Evolutionary conservation across 345 rosid species (phyloP).

Genomic region (Schrenkiella parvula): DNA sequence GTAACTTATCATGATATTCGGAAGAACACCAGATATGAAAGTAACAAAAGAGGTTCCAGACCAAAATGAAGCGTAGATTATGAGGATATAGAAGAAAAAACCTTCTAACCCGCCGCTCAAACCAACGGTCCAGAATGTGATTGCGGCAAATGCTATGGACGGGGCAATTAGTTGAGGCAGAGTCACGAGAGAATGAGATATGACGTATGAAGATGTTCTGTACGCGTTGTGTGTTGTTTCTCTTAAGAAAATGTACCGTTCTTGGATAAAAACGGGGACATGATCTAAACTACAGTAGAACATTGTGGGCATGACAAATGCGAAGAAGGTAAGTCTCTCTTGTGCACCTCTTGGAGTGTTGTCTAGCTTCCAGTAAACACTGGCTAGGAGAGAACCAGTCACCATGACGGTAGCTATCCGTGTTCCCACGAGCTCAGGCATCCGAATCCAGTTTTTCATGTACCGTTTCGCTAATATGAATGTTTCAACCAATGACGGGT

Average conservation of each 20-base stretch:
- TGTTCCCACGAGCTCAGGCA: conserved; percentile 21
- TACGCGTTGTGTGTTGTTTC: conserved; percentile 48
- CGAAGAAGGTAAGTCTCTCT: conserved; percentile 40
- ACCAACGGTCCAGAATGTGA: conserved; percentile 47
- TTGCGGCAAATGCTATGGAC: conserved; percentile 32
- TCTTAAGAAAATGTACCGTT: conserved; percentile 73
- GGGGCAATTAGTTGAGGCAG: conserved; percentile 39
- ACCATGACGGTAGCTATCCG: conserved; percentile 19
- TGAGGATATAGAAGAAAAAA: conserved; percentile 35
- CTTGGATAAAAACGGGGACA: conserved; percentile 45
- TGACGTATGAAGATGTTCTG: conserved; percentile 42
- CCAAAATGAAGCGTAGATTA: conserved; percentile 50
- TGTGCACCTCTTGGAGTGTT: conserved; percentile 35
- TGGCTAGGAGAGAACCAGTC: conserved; percentile 43
- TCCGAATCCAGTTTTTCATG: conserved; percentile 29
- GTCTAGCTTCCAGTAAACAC: conserved; percentile 53
- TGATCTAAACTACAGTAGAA: conserved; percentile 38
- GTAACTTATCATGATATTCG: conserved; percentile 39
- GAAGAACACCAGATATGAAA: conserved; percentile 39
- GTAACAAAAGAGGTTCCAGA: conserved; percentile 58
- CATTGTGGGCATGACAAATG: conserved; percentile 36
- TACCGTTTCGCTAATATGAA: conserved; percentile 24
- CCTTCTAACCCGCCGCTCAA: conserved; percentile 40
- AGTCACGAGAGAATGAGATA: conserved; percentile 40
- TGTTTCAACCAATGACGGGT: not conserved